phyloP scores from a whole-genome alignment of 1,284 basidiomycete species.

The Boletus semigastroideus region DNA sequence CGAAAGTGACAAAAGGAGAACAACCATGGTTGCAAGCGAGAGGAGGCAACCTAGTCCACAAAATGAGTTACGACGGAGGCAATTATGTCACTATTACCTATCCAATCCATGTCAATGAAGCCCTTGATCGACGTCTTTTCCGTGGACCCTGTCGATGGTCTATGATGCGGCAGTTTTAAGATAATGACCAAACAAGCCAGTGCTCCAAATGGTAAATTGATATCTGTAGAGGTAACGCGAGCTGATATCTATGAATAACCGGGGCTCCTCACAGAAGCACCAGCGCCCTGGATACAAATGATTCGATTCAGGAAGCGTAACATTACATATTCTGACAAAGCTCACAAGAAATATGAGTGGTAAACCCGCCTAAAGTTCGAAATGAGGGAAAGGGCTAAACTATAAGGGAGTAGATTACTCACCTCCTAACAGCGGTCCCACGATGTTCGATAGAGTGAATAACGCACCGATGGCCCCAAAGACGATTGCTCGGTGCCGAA shows the following conservation, averaged over 20 bases:
- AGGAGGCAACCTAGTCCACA: constrained; percentile 14
- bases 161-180: constrained; percentile 6
- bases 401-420: neutral
- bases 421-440: constrained; percentile 20
- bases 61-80: neutral
- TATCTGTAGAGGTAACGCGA: constrained; percentile 5
- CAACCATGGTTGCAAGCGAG: constrained; percentile 9
- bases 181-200: constrained; percentile 5
- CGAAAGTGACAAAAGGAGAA: constrained; percentile 13
- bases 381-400: neutral
- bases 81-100: constrained; percentile 3
- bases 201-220: constrained; percentile 15
- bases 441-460: constrained; percentile 11
- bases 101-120: constrained; percentile 14
- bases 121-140: neutral
- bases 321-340: neutral
- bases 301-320: neutral
- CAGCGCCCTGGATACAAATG: constrained; percentile 13
- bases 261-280: constrained; percentile 15
- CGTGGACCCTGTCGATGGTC: neutral
- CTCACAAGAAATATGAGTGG: constrained; percentile 13
- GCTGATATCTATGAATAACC: neutral
- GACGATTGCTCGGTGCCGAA: constrained; percentile 9
- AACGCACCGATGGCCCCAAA: constrained; percentile 14
- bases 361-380: constrained; percentile 11